A percentile compares a stretch with the other conserved stretches of the same genome.
Conservation (phyloP, 345 rosid genomes). For the Angophora floribunda region DNA sequence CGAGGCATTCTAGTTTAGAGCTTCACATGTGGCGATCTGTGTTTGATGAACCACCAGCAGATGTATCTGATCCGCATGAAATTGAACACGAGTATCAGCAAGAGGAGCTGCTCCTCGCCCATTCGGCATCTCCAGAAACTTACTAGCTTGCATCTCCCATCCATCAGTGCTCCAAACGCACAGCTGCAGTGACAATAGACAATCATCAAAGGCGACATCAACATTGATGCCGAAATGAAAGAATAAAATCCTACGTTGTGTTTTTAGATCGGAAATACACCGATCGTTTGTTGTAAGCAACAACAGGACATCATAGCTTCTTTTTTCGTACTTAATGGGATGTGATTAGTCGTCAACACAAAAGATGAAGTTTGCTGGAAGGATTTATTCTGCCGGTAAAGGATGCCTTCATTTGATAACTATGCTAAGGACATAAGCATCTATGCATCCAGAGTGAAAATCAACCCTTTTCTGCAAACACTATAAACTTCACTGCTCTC, state of each 20-base stretch:
- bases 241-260: background rate
- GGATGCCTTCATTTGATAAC: accelerated
- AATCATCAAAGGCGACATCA: background rate
- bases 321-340: background rate
- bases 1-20: slow-evolving; percentile 57
- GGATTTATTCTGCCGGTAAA: background rate
- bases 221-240: background rate
- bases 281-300: accelerated
- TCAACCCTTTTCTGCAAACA: background rate
- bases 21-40: slow-evolving; percentile 68
- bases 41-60: slow-evolving; percentile 73
- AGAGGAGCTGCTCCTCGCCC: slow-evolving; percentile 39
- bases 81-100: slow-evolving; percentile 73
- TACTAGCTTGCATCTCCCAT: slow-evolving; percentile 74
- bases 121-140: slow-evolving; percentile 37
- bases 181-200: slow-evolving; percentile 20
- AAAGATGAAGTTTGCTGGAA: background rate
- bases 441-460: background rate
- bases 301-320: background rate
- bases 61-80: slow-evolving; percentile 60
- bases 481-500: background rate
- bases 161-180: slow-evolving; percentile 82
- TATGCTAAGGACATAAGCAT: background rate
- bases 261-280: accelerated
- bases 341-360: background rate